Percentiles rank a stretch among this genome's conserved stretches.
Evolutionary conservation across 768 basidiomycete species (phyloP).

Genomic region (Suillus weaverae): DNA sequence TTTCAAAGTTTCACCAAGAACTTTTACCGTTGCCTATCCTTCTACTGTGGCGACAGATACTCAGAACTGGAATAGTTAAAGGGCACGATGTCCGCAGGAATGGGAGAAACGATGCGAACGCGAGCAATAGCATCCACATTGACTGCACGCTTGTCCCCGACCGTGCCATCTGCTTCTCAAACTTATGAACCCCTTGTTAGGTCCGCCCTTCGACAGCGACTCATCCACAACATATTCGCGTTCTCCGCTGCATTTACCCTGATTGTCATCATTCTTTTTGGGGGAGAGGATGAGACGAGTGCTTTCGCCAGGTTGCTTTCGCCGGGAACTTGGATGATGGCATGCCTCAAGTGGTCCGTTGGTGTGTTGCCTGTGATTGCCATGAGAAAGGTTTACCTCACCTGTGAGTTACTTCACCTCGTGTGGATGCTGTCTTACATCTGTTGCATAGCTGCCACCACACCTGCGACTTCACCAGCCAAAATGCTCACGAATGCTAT

Average conservation of each 20-base stretch:
- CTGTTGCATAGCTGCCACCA: slow-evolving; percentile 41
- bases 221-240: slow-evolving; percentile 53
- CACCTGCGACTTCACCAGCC: slow-evolving; percentile 52
- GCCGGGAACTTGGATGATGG: slow-evolving; percentile 44
- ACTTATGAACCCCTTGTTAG: slow-evolving; percentile 69
- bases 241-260: slow-evolving; percentile 51
- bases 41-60: neutral
- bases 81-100: slow-evolving; percentile 3
- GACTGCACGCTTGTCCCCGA: slow-evolving; percentile 47
- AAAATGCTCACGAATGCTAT: slow-evolving; percentile 46
- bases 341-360: slow-evolving; percentile 47
- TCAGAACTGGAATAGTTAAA: neutral
- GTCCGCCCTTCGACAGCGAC: slow-evolving; percentile 58
- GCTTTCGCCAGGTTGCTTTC: slow-evolving; percentile 39
- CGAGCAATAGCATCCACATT: slow-evolving; percentile 41
- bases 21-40: neutral
- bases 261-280: slow-evolving; percentile 37
- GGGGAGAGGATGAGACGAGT: slow-evolving; percentile 16
- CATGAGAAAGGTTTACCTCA: slow-evolving; percentile 57
- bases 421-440: neutral
- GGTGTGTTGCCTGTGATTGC: slow-evolving; percentile 59
- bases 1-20: neutral
- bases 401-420: slow-evolving; percentile 43
- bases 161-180: slow-evolving; percentile 56
- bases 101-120: slow-evolving; percentile 19